Percentiles rank a stretch among this genome's conserved stretches.
phyloP scores from a whole-genome alignment of 148 eudicot species.

The Nepenthes gracilis region DNA sequence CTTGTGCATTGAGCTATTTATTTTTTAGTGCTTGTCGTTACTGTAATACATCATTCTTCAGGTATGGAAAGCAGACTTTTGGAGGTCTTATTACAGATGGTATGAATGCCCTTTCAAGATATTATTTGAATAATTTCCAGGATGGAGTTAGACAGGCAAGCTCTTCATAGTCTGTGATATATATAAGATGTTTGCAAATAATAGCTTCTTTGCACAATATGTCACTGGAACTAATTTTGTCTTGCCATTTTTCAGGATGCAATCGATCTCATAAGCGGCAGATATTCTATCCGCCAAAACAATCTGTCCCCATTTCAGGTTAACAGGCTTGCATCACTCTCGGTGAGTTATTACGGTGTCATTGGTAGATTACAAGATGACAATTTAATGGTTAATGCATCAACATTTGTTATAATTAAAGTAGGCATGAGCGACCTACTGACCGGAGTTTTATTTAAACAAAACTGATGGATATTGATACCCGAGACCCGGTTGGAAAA shows the following conservation, averaged over 20 bases:
- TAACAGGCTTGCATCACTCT: conserved; percentile 47
- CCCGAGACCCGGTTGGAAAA: too few species aligned
- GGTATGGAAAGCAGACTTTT: conserved; percentile 87
- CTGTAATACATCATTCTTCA: conserved; percentile 14
- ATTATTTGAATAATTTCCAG: conserved; percentile 84
- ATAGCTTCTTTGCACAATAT: too few species aligned
- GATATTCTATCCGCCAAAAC: conserved; percentile 47
- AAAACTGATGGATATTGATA: too few species aligned
- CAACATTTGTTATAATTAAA: neutral
- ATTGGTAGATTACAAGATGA: neutral
- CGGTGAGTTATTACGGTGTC: conserved; percentile 31
- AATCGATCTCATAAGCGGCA: conserved; percentile 88
- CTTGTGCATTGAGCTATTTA: neutral
- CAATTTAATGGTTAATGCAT: neutral
- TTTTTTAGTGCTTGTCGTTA: neutral
- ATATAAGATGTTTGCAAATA: neutral
- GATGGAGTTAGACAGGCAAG: conserved; percentile 89
- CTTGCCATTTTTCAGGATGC: conserved; percentile 57
- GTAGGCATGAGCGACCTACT: too few species aligned
- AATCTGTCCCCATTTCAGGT: conserved; percentile 56
- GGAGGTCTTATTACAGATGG: conserved; percentile 78
- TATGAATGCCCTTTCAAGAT: conserved; percentile 87
- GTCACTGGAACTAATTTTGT: neutral
- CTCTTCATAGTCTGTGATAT: neutral
- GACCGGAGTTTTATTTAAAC: too few species aligned